Conservation (phyloP, 1,284 basidiomycete species). For the Puccinia brachypodii region DNA sequence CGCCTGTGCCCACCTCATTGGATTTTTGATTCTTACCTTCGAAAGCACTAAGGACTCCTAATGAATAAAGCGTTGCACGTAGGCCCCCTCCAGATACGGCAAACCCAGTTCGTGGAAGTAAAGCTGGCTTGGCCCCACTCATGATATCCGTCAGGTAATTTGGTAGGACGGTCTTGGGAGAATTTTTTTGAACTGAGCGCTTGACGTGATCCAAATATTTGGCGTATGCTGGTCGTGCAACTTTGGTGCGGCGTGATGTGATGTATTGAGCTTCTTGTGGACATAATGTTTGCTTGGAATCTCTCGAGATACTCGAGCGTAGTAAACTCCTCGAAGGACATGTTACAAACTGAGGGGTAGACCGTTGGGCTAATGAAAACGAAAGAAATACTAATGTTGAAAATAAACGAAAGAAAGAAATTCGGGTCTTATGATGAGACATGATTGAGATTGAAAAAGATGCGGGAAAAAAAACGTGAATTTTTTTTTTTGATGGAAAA, state of each 20-base stretch:
- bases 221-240: conserved; percentile 23
- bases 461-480: no score
- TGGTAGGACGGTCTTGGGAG: not conserved
- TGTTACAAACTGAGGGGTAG: conserved; percentile 20
- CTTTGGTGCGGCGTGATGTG: not conserved
- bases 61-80: conserved; percentile 66
- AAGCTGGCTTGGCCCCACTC: not conserved
- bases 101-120: conserved; percentile 31
- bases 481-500: no score
- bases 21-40: conserved; percentile 66
- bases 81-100: conserved; percentile 58
- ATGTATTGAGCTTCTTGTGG: conserved; percentile 16
- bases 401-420: not conserved
- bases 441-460: no score
- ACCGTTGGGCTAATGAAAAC: not conserved
- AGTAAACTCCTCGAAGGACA: conserved; percentile 13
- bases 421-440: not conserved
- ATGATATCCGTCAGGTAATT: conserved; percentile 16
- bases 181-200: not conserved
- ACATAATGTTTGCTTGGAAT: conserved; percentile 24
- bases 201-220: conserved; percentile 25
- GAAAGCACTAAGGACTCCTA: conserved; percentile 64
- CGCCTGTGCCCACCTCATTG: conserved; percentile 65
- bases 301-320: not conserved
- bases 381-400: not conserved